Evolutionary conservation across 768 basidiomycete genomes (phyloP).

Genomic region (Podaxis sp.): DNA sequence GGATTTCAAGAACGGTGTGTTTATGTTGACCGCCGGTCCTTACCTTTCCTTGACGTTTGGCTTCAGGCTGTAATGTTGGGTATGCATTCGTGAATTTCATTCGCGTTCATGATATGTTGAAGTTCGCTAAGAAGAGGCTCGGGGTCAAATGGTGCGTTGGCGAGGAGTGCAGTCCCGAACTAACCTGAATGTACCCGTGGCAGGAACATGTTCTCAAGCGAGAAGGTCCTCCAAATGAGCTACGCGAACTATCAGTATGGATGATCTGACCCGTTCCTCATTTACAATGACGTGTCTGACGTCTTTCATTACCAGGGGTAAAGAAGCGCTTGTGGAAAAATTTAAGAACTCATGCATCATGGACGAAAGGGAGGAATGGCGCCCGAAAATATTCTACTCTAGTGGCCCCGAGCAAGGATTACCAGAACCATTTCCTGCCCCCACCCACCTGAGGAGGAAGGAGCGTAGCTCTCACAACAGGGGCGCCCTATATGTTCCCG

Average conservation of each 20-base stretch:
- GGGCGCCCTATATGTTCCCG: constrained; percentile 67
- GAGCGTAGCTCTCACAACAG: constrained; percentile 82
- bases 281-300: neutral
- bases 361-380: constrained; percentile 82
- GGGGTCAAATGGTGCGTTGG: constrained; percentile 75
- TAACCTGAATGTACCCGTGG: constrained; percentile 3
- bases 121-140: constrained; percentile 70
- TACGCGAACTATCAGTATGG: constrained; percentile 92
- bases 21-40: neutral
- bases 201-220: constrained; percentile 92
- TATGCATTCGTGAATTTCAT: constrained; percentile 94
- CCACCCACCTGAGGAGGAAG: constrained; percentile 79
- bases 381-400: constrained; percentile 83
- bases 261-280: neutral
- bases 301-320: constrained; percentile 54
- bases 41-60: neutral
- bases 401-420: constrained; percentile 72
- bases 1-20: constrained; percentile 79
- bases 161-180: neutral
- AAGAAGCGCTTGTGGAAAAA: constrained; percentile 87
- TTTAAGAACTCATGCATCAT: constrained; percentile 91
- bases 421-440: constrained; percentile 78
- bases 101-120: constrained; percentile 69
- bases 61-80: constrained; percentile 72
- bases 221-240: constrained; percentile 88